phyloP scores from a whole-genome alignment of 768 basidiomycete genomes.

The Termitomyces sp. region DNA sequence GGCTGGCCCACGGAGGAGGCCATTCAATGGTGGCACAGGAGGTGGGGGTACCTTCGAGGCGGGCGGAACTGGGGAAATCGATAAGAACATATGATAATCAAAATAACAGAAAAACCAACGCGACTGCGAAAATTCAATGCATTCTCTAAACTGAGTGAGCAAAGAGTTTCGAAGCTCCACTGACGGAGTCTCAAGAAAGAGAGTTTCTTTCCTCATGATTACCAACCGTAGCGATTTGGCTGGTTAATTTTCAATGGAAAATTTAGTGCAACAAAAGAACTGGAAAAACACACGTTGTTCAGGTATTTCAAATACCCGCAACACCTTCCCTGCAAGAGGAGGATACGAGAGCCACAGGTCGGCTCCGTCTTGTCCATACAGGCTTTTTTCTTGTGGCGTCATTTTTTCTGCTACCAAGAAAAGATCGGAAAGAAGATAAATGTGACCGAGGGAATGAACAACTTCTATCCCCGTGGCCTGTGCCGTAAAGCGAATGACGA shows the following conservation, averaged over 20 bases:
- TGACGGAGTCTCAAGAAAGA: conserved; percentile 62
- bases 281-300: conserved; percentile 46
- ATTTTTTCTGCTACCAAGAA: conserved; percentile 90
- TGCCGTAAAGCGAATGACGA: conserved; percentile 72
- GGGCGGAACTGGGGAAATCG: conserved; percentile 40
- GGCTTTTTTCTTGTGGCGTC: conserved; percentile 53
- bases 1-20: conserved; percentile 19
- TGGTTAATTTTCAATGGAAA: conserved; percentile 21
- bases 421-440: conserved; percentile 89
- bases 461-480: conserved; percentile 69
- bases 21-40: conserved; percentile 49
- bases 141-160: conserved; percentile 70
- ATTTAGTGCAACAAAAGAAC: neutral
- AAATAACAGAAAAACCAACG: conserved; percentile 42
- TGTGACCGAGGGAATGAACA: conserved; percentile 69
- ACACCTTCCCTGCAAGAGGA: conserved; percentile 90
- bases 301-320: conserved; percentile 59
- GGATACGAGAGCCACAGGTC: conserved; percentile 96
- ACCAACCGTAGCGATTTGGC: conserved; percentile 71
- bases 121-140: conserved; percentile 73
- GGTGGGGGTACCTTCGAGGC: conserved; percentile 62
- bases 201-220: conserved; percentile 84
- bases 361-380: conserved; percentile 46
- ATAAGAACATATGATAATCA: neutral
- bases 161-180: conserved; percentile 55